These are phyloP conservation scores for Trametes sanguinea DNA, from an alignment of 768 basidiomycete genomes.

Conservation along the genomic window DNA sequence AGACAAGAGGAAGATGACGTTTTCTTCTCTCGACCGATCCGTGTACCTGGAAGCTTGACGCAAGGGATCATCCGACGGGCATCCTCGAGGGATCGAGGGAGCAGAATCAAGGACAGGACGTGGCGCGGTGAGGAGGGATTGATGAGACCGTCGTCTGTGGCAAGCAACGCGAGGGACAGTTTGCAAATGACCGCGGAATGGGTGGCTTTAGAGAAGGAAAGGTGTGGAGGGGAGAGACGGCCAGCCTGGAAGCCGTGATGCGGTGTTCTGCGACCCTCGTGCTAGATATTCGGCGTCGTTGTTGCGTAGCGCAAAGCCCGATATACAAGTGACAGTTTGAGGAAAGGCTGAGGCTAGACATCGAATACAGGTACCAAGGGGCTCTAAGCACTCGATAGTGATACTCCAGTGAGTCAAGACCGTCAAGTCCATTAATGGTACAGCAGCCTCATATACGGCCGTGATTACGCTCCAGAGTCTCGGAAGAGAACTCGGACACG, in stretches of 20 bases:
- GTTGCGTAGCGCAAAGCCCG: not conserved
- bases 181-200: not conserved
- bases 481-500: too few relatives aligned
- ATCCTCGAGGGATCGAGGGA: not conserved
- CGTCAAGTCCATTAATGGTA: too few relatives aligned
- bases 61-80: not conserved
- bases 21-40: slow-evolving; percentile 8
- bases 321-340: not conserved
- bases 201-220: not conserved
- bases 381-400: too few relatives aligned
- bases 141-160: not conserved
- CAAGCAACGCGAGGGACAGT: not conserved
- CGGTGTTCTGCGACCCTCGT: not conserved
- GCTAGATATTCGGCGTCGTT: not conserved
- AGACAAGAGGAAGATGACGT: slow-evolving; percentile 4
- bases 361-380: too few relatives aligned
- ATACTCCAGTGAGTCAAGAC: too few relatives aligned
- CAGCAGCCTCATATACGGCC: too few relatives aligned
- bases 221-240: not conserved
- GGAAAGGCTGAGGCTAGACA: not conserved
- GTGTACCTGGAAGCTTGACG: slow-evolving; percentile 8
- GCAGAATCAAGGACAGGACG: not conserved
- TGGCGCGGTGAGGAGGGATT: not conserved
- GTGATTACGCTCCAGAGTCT: too few relatives aligned
- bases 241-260: slow-evolving; percentile 1